Percentiles rank a stretch among this genome's conserved stretches.
Evolutionary conservation across 345 rosid genomes (phyloP).

Genomic region (Bruguiera sexangula): DNA sequence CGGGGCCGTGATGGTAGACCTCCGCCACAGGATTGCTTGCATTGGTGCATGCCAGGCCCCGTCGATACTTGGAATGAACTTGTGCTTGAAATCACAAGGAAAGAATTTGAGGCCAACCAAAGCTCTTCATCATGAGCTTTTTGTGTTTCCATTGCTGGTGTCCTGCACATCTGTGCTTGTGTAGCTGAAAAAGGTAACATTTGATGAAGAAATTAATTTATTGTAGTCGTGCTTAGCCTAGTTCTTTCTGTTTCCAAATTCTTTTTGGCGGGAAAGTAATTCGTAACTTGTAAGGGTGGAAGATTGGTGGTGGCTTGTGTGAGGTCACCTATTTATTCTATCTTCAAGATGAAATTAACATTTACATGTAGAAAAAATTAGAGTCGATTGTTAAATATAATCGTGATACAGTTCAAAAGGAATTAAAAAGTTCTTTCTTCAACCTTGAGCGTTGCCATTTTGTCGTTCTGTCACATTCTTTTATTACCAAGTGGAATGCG

Average conservation of each 20-base stretch:
- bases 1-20: conserved; percentile 79
- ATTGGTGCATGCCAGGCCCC: conserved; percentile 99
- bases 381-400: neutral
- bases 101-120: conserved; percentile 51
- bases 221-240: conserved; percentile 11
- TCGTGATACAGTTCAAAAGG: neutral
- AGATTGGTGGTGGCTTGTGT: neutral
- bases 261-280: neutral
- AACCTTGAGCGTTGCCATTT: no score
- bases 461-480: no score
- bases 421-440: neutral
- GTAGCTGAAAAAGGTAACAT: conserved; percentile 12
- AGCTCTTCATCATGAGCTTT: conserved; percentile 22
- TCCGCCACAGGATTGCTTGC: conserved; percentile 94
- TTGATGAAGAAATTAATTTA: conserved; percentile 11
- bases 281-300: neutral
- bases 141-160: neutral
- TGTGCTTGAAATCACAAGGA: conserved; percentile 69
- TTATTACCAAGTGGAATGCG: no score
- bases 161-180: conserved; percentile 3
- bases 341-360: neutral
- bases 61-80: conserved; percentile 95
- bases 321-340: no score
- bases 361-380: neutral
- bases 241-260: conserved; percentile 3